Base-by-base conservation (phyloP, 2,329 filamentous ascomycete species). In the Exophiala calicioides region DNA sequence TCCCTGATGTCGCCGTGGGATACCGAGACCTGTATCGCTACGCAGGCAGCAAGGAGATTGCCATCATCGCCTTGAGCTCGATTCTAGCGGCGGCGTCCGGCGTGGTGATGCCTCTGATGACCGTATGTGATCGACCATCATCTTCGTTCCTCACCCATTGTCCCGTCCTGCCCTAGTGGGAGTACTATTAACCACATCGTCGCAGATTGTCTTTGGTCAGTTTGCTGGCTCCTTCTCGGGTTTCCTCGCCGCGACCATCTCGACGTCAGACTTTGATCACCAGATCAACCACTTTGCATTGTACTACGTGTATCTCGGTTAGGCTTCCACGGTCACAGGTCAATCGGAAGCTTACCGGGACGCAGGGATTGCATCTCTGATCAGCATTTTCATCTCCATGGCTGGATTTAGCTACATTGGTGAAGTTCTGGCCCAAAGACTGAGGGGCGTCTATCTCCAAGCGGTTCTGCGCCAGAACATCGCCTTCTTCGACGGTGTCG, bases 401-500 rank as follows among this genome's bases (percentile, higher is more conserved):
- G 82, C 93, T 15, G 88, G 87, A 13, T 95, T 93, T 70, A 94
- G 95, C 59, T 95, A 88, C 61, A 84, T 82, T 0, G 87, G 86
- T 44, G 86, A 90, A 65, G 84, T 88, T 61, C 81, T 90, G 61
- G 82, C 82, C 48, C 80, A 80, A 52, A 87, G 88, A 71, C 87
- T 90, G 59, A 81, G 90, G 47, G 81, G 86, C 62, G 78, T 86
- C 56, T 97, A 96, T 60, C 78, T 97, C 5, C 78, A 84, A 58
- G 88, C 86, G 55, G 90, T 88, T 62, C 73, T 94, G 72, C 81
- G 81, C 50, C 89, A 94, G 65, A 94, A 95, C 64, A 90, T 95
- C 65, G 89, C 81, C 32, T 94, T 88, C 67, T 95, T 93, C 68
- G 91, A 97, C 66, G 91, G 90, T 61, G 77, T 95, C 10, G 90